These are phyloP conservation scores for Gossypium longicalyx DNA, from an alignment of 345 rosid genomes.

Conservation along the genomic window DNA sequence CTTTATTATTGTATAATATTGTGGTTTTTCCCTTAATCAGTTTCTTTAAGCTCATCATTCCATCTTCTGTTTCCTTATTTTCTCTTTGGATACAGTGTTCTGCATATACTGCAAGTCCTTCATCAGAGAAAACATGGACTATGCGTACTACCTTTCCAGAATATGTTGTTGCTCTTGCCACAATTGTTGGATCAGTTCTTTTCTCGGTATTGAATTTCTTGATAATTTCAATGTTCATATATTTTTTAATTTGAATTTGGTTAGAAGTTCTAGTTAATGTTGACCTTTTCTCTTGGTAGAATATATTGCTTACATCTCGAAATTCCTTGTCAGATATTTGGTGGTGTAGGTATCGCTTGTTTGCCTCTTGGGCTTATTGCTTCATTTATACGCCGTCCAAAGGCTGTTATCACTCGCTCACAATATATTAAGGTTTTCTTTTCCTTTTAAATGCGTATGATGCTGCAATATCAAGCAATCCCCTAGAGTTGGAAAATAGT, in stretches of 20 bases:
- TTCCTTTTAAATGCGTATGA: not conserved
- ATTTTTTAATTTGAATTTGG: not conserved
- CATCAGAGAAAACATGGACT: conserved; percentile 94
- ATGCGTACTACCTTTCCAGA: conserved; percentile 92
- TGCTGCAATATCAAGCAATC: not conserved
- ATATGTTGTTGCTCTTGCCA: conserved; percentile 97
- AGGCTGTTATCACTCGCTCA: conserved; percentile 96
- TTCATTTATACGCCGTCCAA: conserved; percentile 93
- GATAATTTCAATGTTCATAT: not conserved
- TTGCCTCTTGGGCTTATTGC: conserved; percentile 91
- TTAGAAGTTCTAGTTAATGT: not conserved
- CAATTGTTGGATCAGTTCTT: conserved; percentile 94
- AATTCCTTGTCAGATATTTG: conserved; percentile 64
- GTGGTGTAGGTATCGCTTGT: conserved; percentile 97
- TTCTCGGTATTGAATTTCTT: conserved; percentile 56
- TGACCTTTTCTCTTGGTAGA: not conserved
- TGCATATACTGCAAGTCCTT: conserved; percentile 56
- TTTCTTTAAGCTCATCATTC: conserved; percentile 4
- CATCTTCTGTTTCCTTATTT: not conserved
- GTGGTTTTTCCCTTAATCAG: not conserved
- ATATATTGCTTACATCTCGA: conserved; percentile 7
- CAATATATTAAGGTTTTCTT: conserved; percentile 83
- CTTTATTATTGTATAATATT: not conserved
- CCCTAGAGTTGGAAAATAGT: not conserved
- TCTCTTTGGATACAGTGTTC: conserved; percentile 56